A percentile compares a stretch with the other conserved stretches of the same genome.
phyloP scores from a whole-genome alignment of 192 early-diverging fungal species.

The Funneliformis geosporum region DNA sequence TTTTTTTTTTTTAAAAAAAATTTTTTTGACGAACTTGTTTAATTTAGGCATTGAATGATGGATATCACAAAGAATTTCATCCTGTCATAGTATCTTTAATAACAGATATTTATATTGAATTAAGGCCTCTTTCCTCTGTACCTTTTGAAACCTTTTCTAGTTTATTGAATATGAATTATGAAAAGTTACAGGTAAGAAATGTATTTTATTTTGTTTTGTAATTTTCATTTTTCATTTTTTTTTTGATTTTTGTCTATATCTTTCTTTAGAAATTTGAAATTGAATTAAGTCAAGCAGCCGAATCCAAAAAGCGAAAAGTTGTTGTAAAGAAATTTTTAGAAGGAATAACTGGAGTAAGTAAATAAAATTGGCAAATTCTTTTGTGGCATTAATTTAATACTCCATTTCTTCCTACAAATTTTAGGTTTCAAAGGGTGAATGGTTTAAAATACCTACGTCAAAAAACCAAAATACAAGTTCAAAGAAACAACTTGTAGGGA shows the following conservation, averaged over 20 bases:
- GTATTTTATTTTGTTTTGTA: neutral
- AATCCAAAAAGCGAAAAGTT: neutral
- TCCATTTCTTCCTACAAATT: neutral
- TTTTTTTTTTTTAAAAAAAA: neutral
- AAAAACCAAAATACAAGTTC: neutral
- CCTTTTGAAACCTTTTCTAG: conserved; percentile 28
- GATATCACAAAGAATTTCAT: conserved; percentile 31
- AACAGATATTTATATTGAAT: conserved; percentile 28
- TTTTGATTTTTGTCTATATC: neutral
- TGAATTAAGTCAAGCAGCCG: neutral
- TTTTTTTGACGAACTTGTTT: neutral
- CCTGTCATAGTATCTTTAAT: conserved; percentile 19
- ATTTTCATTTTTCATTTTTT: neutral
- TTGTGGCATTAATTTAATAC: neutral
- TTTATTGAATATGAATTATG: conserved; percentile 11
- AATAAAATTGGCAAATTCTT: neutral
- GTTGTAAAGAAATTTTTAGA: conserved; percentile 5
- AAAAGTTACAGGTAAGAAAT: conserved; percentile 14
- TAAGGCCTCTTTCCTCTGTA: neutral
- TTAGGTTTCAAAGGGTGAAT: conserved; percentile 4
- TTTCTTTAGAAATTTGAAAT: conserved; percentile 6
- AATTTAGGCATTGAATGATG: conserved; percentile 28
- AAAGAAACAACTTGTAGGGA: neutral
- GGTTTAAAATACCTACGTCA: conserved; percentile 10
- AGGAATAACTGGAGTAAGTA: conserved; percentile 6